Evolutionary conservation across 2,329 filamentous ascomycete genomes (phyloP).

Genomic region (Ceratocystiopsis sp.): DNA sequence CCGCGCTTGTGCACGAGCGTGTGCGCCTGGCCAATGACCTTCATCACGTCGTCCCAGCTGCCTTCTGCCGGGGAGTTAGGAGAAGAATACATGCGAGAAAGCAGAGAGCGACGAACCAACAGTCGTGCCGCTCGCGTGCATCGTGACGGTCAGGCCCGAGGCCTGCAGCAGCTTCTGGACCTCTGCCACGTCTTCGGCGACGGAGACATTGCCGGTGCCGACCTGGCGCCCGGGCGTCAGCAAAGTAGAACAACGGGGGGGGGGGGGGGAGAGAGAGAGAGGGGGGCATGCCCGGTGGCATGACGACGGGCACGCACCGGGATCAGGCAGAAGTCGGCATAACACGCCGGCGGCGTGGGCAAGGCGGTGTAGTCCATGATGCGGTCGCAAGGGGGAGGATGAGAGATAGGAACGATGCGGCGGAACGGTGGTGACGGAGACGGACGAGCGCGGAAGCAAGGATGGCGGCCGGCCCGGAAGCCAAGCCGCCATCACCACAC

Average conservation of each 20-base stretch:
- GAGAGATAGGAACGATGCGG: background rate
- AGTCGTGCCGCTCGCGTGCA: slow-evolving; percentile 91
- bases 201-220: slow-evolving; percentile 60
- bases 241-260: no score
- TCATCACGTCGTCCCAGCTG: slow-evolving; percentile 76
- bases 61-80: slow-evolving; percentile 46
- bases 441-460: no score
- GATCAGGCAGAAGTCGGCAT: slow-evolving; percentile 82
- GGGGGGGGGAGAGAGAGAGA: background rate
- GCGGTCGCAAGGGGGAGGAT: background rate
- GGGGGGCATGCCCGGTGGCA: background rate
- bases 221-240: slow-evolving; percentile 30
- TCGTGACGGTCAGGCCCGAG: slow-evolving; percentile 65
- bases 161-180: slow-evolving; percentile 73
- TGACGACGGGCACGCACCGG: slow-evolving; percentile 36
- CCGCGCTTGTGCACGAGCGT: slow-evolving; percentile 58
- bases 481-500: no score
- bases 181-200: slow-evolving; percentile 70
- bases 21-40: slow-evolving; percentile 73
- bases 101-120: slow-evolving; percentile 43
- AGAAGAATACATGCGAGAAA: background rate
- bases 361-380: slow-evolving; percentile 27
- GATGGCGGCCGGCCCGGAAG: no score
- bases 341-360: slow-evolving; percentile 56
- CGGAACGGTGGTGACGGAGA: no score